A percentile compares a stretch with the other conserved stretches of the same genome.
phyloP scores from a whole-genome alignment of 441 rosid species.

The Metrosideros polymorpha region DNA sequence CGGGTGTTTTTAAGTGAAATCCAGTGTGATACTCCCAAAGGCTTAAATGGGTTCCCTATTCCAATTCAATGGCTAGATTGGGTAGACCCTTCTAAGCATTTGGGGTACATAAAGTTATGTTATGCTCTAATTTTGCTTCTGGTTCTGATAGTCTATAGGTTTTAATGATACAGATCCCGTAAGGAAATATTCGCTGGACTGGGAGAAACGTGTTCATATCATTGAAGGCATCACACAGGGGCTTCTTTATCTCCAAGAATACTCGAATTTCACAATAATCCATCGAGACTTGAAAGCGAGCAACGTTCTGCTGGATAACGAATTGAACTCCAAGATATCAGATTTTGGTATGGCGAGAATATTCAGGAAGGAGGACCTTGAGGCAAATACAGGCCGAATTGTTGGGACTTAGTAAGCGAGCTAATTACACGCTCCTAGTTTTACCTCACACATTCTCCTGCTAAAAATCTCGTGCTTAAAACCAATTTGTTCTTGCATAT shows the following conservation, averaged over 20 bases:
- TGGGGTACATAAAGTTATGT: neutral
- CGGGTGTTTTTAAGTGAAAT: neutral
- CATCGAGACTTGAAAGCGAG: constrained; percentile 28
- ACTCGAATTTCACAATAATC: constrained; percentile 21
- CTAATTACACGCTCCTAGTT: neutral
- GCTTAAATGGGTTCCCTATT: neutral
- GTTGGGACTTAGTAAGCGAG: constrained; percentile 26
- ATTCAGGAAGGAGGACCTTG: neutral
- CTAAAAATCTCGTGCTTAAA: neutral
- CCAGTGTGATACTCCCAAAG: neutral
- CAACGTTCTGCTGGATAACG: constrained; percentile 18
- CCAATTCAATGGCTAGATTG: neutral
- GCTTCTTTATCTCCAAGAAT: constrained; percentile 29
- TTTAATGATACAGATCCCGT: constrained; percentile 6
- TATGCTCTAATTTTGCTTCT: neutral
- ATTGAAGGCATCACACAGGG: constrained; percentile 30
- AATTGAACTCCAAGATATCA: constrained; percentile 23
- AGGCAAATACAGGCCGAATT: constrained; percentile 14
- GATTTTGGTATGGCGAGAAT: constrained; percentile 28
- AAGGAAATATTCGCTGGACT: constrained; percentile 1
- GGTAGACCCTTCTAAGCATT: neutral
- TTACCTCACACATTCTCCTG: neutral
- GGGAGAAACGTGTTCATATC: constrained; percentile 23
- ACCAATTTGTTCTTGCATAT: neutral
- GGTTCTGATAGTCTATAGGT: neutral